These are phyloP conservation scores for Russula lepida DNA, from an alignment of 768 basidiomycete genomes.

Conservation along the genomic window DNA sequence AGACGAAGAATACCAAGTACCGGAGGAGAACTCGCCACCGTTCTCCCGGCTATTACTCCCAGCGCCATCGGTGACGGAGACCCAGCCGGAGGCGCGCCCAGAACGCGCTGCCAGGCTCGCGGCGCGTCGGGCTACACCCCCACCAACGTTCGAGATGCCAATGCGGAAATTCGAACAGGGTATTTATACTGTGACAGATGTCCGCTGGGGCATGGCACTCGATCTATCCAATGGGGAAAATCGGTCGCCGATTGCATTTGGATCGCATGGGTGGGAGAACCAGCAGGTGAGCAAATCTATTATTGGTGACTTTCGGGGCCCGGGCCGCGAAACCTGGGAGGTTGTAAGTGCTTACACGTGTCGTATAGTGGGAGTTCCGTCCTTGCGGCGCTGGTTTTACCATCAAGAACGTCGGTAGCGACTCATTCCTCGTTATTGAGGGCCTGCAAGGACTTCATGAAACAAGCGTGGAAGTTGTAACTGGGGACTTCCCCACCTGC, in stretches of 20 bases:
- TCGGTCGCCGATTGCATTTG: constrained; percentile 17
- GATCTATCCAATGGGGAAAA: constrained; percentile 19
- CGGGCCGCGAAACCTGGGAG: not conserved
- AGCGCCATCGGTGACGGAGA: not conserved
- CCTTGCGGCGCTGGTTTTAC: constrained; percentile 10
- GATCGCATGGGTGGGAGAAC: constrained; percentile 20
- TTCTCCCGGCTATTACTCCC: constrained; percentile 14
- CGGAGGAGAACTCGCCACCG: constrained; percentile 11
- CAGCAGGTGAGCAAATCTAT: constrained; percentile 19
- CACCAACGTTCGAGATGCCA: not conserved
- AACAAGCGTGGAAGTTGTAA: not conserved
- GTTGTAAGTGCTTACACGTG: not conserved
- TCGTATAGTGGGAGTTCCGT: constrained; percentile 13
- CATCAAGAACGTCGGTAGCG: constrained; percentile 10
- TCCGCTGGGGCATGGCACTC: constrained; percentile 20
- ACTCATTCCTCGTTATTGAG: constrained; percentile 7
- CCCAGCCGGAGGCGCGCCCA: constrained; percentile 5
- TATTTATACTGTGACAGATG: constrained; percentile 18
- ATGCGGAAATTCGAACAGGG: constrained; percentile 15
- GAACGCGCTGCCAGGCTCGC: constrained; percentile 8
- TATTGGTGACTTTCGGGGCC: not conserved
- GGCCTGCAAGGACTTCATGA: constrained; percentile 7
- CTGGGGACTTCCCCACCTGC: constrained; percentile 18
- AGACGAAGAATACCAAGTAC: constrained; percentile 8
- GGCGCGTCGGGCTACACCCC: constrained; percentile 5